phyloP scores from a whole-genome alignment of 768 basidiomycete species.

The Crassisporium funariophilum region DNA sequence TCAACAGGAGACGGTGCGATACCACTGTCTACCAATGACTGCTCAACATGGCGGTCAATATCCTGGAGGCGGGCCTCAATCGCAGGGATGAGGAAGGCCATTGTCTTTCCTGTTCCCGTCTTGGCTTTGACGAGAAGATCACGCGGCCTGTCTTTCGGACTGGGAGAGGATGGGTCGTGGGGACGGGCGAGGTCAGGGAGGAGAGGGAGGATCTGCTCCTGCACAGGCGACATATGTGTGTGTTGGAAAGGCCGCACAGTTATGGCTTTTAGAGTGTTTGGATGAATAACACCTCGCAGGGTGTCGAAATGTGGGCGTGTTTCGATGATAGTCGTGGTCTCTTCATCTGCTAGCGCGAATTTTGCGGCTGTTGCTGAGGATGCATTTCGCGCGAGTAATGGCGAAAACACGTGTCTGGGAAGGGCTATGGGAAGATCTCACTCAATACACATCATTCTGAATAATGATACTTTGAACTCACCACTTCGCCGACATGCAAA shows the following conservation, averaged over 20 bases:
- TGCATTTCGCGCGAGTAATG: conserved; percentile 12
- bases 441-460: neutral
- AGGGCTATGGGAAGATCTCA: conserved; percentile 12
- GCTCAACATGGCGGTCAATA: conserved; percentile 47
- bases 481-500: conserved; percentile 19
- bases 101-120: conserved; percentile 89
- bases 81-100: conserved; percentile 86
- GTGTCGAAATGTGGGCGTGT: conserved; percentile 21
- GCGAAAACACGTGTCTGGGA: conserved; percentile 15
- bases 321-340: neutral
- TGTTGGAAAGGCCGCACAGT: conserved; percentile 66
- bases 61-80: conserved; percentile 73
- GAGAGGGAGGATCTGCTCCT: conserved; percentile 73
- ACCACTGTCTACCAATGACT: conserved; percentile 38
- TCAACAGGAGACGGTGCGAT: conserved; percentile 14
- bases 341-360: neutral
- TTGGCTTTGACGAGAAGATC: conserved; percentile 87
- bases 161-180: conserved; percentile 35
- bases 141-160: conserved; percentile 32
- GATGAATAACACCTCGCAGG: conserved; percentile 42
- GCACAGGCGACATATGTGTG: conserved; percentile 77
- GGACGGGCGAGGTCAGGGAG: conserved; percentile 71
- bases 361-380: conserved; percentile 6
- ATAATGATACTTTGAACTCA: conserved; percentile 2
- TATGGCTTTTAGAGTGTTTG: conserved; percentile 57